Conservation (phyloP, 1,139 yeast species). For the Candida glucosophila region DNA sequence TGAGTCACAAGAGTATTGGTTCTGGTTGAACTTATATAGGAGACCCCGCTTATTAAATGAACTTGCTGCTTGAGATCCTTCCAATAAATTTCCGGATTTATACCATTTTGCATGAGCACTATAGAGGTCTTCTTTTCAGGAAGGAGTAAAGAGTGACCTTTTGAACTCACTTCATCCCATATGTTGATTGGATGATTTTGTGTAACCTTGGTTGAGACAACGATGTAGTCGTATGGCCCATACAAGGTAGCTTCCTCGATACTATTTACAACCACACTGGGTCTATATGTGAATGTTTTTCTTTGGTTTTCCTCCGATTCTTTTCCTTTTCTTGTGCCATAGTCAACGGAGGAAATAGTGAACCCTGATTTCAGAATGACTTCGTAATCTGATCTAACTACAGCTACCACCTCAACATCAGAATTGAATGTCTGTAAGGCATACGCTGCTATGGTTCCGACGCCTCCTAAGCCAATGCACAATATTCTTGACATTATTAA, state of each 20-base stretch:
- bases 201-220: slow-evolving; percentile 25
- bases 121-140: slow-evolving; percentile 12
- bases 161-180: slow-evolving; percentile 14
- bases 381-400: slow-evolving; percentile 23
- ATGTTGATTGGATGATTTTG: slow-evolving; percentile 14
- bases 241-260: slow-evolving; percentile 14
- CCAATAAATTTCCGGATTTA: slow-evolving; percentile 23
- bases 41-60: slow-evolving; percentile 16
- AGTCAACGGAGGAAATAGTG: slow-evolving; percentile 18
- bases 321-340: slow-evolving; percentile 12
- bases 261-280: slow-evolving; percentile 15
- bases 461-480: slow-evolving; percentile 59
- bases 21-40: slow-evolving; percentile 18
- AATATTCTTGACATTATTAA: slow-evolving; percentile 29
- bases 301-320: slow-evolving; percentile 9
- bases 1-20: slow-evolving; percentile 15
- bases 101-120: slow-evolving; percentile 25
- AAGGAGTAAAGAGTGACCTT: slow-evolving; percentile 6
- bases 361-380: slow-evolving; percentile 19
- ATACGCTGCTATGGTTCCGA: slow-evolving; percentile 23
- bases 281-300: slow-evolving; percentile 15
- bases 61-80: slow-evolving; percentile 8
- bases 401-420: slow-evolving; percentile 19
- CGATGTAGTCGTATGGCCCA: slow-evolving; percentile 25
- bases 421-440: slow-evolving; percentile 15